Evolutionary conservation across 129 eudicot species (phyloP).

Genomic region (Tagetes erecta): DNA sequence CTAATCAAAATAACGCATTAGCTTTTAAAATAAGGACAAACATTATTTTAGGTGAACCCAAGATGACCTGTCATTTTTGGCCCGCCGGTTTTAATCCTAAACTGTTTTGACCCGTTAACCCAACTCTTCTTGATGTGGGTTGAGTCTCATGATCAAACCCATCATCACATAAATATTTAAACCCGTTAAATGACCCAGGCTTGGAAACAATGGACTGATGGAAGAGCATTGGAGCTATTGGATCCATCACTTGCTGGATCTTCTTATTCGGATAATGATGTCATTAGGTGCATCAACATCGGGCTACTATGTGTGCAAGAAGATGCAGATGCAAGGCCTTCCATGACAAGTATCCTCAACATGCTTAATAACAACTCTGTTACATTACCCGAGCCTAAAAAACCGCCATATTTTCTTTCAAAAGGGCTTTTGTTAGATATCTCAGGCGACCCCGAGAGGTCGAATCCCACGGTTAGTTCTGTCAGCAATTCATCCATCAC

Average conservation of each 20-base stretch:
- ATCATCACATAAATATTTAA: neutral
- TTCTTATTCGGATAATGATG: constrained; percentile 29
- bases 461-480: constrained; percentile 20
- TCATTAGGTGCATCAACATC: constrained; percentile 41
- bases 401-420: constrained; percentile 35
- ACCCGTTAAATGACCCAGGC: constrained; percentile 34
- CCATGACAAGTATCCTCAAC: constrained; percentile 35
- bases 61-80: neutral
- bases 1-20: neutral
- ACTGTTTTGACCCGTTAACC: constrained; percentile 7
- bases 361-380: constrained; percentile 31
- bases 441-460: constrained; percentile 32
- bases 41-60: neutral
- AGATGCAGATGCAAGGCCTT: constrained; percentile 47
- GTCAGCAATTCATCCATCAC: constrained; percentile 29
- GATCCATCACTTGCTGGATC: constrained; percentile 36
- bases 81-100: neutral
- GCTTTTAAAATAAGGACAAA: neutral
- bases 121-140: neutral
- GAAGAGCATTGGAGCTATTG: constrained; percentile 30
- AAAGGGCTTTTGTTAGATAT: constrained; percentile 22
- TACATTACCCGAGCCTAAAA: constrained; percentile 28
- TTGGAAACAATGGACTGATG: constrained; percentile 46
- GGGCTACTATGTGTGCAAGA: constrained; percentile 60
- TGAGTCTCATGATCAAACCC: neutral